These are phyloP conservation scores for Sclerotinia subarctica DNA, from an alignment of 2,329 filamentous ascomycete species.

Conservation along the genomic window DNA sequence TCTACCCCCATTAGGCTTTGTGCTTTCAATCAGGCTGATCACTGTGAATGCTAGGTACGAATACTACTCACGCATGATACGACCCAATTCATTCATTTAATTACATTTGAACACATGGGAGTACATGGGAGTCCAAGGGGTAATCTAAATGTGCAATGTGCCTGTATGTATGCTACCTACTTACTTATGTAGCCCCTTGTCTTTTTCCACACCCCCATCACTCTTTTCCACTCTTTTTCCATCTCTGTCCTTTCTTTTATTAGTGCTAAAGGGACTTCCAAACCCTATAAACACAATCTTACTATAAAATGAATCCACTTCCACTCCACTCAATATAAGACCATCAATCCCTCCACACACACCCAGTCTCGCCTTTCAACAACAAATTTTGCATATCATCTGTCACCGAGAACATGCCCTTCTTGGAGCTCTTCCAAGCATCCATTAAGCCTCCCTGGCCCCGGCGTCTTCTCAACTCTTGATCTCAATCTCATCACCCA, in stretches of 20 bases:
- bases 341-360: constrained; percentile 17
- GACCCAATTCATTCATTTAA: neutral
- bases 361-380: constrained; percentile 21
- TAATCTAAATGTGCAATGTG: neutral
- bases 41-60: neutral
- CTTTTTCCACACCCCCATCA: neutral
- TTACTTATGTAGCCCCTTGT: constrained; percentile 6
- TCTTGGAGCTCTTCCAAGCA: constrained; percentile 25
- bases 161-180: neutral
- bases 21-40: constrained; percentile 2
- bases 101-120: neutral
- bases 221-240: neutral
- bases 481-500: neutral
- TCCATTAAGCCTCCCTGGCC: constrained; percentile 30
- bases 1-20: neutral
- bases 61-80: neutral
- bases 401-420: constrained; percentile 35
- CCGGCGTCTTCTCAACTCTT: constrained; percentile 26
- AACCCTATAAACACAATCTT: neutral
- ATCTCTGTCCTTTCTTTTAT: neutral
- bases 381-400: constrained; percentile 24
- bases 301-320: constrained; percentile 16
- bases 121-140: neutral
- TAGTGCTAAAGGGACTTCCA: neutral
- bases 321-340: constrained; percentile 21